A percentile compares a stretch with the other conserved stretches of the same genome.
Evolutionary conservation across 345 rosid genomes (phyloP).

Genomic region (Boechera retrofracta): DNA sequence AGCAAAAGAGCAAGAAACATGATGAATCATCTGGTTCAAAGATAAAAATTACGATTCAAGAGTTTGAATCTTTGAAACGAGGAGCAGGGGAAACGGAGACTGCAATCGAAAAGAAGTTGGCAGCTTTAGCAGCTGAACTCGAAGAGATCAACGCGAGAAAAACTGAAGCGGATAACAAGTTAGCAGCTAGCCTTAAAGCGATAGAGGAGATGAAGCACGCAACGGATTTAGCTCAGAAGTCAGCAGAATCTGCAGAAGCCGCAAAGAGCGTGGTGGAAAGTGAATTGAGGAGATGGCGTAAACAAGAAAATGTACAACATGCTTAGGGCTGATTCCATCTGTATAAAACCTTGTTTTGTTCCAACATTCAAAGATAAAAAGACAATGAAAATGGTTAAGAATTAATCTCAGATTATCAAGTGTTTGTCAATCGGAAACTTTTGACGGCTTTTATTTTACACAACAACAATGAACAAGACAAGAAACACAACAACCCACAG

Average conservation of each 20-base stretch:
- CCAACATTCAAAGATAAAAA: background rate
- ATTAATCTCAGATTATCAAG: background rate
- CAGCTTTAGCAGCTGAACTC: slow-evolving; percentile 53
- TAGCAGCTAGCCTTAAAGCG: slow-evolving; percentile 59
- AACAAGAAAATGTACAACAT: slow-evolving; percentile 49
- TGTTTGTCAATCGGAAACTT: background rate
- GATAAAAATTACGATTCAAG: slow-evolving; percentile 63
- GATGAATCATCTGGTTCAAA: slow-evolving; percentile 40
- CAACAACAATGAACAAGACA: background rate
- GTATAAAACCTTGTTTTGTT: slow-evolving; percentile 36
- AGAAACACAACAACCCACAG: background rate
- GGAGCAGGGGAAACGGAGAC: slow-evolving; percentile 58
- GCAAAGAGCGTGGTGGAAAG: slow-evolving; percentile 65
- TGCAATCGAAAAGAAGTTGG: slow-evolving; percentile 55
- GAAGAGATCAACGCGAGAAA: slow-evolving; percentile 55
- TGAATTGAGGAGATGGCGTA: slow-evolving; percentile 71
- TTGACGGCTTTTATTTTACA: background rate
- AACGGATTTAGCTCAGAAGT: slow-evolving; percentile 71
- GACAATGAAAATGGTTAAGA: slow-evolving; percentile 12
- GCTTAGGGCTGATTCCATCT: slow-evolving; percentile 25
- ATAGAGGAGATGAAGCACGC: slow-evolving; percentile 72
- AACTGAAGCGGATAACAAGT: slow-evolving; percentile 50
- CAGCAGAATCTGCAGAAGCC: slow-evolving; percentile 71
- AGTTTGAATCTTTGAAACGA: slow-evolving; percentile 57
- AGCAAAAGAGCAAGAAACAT: slow-evolving; percentile 31